A percentile compares a stretch with the other conserved stretches of the same genome.
phyloP scores from a whole-genome alignment of 129 eudicot species.

The Flaveria bidentis region DNA sequence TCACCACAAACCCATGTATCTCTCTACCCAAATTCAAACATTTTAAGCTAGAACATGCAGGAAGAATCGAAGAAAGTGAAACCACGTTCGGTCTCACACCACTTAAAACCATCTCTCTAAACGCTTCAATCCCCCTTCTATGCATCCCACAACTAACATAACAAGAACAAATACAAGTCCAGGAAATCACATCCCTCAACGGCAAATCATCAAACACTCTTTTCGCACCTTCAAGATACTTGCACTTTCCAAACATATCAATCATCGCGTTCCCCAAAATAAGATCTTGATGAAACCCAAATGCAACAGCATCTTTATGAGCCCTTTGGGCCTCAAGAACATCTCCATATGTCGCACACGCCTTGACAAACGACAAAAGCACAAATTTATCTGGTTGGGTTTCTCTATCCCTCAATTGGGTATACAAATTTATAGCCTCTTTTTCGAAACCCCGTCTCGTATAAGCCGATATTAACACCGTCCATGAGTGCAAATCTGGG shows the following conservation, averaged over 20 bases:
- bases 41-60: constrained; percentile 58
- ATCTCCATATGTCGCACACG: constrained; percentile 56
- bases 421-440: constrained; percentile 58
- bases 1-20: constrained; percentile 55
- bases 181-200: constrained; percentile 57
- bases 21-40: constrained; percentile 51
- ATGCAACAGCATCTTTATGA: constrained; percentile 41
- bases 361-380: constrained; percentile 60
- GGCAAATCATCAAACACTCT: constrained; percentile 45
- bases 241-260: constrained; percentile 64
- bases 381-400: constrained; percentile 55
- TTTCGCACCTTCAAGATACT: constrained; percentile 46
- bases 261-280: constrained; percentile 62
- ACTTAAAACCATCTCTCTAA: constrained; percentile 52
- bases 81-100: constrained; percentile 53
- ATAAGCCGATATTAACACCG: constrained; percentile 62
- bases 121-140: constrained; percentile 31
- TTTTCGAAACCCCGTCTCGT: constrained; percentile 46
- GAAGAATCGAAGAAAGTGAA: constrained; percentile 56
- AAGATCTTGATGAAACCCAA: constrained; percentile 48
- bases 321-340: constrained; percentile 50
- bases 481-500: constrained; percentile 68
- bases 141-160: constrained; percentile 54
- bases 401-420: constrained; percentile 38
- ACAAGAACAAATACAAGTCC: constrained; percentile 68